Conservation (phyloP, 306 rosid species). For the Rosa lucieae region DNA sequence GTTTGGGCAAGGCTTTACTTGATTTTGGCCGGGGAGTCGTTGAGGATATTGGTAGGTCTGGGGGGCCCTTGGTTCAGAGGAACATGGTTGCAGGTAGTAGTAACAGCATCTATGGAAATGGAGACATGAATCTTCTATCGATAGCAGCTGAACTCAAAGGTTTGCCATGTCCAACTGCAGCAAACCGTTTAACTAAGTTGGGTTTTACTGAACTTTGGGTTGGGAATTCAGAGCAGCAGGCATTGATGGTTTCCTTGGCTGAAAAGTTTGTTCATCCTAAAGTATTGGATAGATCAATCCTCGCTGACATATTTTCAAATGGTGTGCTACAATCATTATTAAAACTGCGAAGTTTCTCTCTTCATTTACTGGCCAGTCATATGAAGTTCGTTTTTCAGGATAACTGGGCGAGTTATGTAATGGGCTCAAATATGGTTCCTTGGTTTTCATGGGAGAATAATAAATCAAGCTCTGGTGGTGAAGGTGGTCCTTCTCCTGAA, state of each 20-base stretch:
- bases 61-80: constrained; percentile 55
- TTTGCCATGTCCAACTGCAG: constrained; percentile 87
- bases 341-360: constrained; percentile 68
- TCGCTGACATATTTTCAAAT: constrained; percentile 57
- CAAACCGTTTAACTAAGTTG: constrained; percentile 60
- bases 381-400: constrained; percentile 74
- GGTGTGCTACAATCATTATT: constrained; percentile 53
- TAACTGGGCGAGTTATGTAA: constrained; percentile 87
- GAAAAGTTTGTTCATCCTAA: constrained; percentile 82
- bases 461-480: constrained; percentile 56
- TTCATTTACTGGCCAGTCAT: constrained; percentile 68
- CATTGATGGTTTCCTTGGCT: constrained; percentile 72
- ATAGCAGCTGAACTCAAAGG: constrained; percentile 84
- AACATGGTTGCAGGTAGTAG: constrained; percentile 40
- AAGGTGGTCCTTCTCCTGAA: constrained; percentile 84
- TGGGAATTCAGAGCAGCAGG: constrained; percentile 80
- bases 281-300: constrained; percentile 65
- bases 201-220: constrained; percentile 86
- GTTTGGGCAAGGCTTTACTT: constrained; percentile 89
- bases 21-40: constrained; percentile 97
- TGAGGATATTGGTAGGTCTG: constrained; percentile 87
- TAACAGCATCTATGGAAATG: constrained; percentile 38
- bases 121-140: constrained; percentile 47
- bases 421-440: constrained; percentile 75
- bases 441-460: constrained; percentile 98